A percentile compares a stretch with the other conserved stretches of the same genome.
Conservation (phyloP, 2,329 filamentous ascomycete genomes). For the Leptosphaerulina australis region DNA sequence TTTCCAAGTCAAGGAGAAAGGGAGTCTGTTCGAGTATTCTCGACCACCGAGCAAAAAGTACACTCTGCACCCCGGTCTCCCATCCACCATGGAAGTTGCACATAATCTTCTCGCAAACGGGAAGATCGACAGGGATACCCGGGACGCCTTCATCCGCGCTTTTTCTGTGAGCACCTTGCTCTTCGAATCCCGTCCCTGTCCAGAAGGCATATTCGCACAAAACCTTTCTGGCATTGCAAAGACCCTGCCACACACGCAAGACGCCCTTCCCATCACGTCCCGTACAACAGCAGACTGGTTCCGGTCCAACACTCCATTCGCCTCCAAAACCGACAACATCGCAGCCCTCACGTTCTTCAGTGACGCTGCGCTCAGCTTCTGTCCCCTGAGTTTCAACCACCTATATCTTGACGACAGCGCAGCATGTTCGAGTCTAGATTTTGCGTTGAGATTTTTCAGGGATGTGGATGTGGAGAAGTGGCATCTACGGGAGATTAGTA, state of each 20-base stretch:
- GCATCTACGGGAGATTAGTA: constrained; percentile 53
- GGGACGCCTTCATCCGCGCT: constrained; percentile 24
- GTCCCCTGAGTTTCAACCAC: constrained; percentile 53
- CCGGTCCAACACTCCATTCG: constrained; percentile 29
- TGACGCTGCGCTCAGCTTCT: constrained; percentile 54
- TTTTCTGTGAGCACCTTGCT: constrained; percentile 42
- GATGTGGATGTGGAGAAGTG: constrained; percentile 52
- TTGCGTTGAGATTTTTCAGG: constrained; percentile 55
- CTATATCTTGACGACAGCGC: constrained; percentile 53
- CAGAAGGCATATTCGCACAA: constrained; percentile 53
- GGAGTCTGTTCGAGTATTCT: constrained; percentile 48
- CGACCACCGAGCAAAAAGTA: constrained; percentile 46
- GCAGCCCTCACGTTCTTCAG: constrained; percentile 53
- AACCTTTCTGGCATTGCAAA: constrained; percentile 53
- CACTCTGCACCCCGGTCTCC: constrained; percentile 23
- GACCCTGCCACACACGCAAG: constrained; percentile 42
- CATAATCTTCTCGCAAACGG: constrained; percentile 16
- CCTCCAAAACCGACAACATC: constrained; percentile 41
- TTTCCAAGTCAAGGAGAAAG: constrained; percentile 54
- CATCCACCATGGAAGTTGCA: neutral
- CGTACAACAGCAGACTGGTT: constrained; percentile 53
- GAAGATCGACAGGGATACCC: constrained; percentile 24
- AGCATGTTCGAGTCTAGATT: constrained; percentile 58
- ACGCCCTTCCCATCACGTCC: constrained; percentile 44
- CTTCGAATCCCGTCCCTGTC: constrained; percentile 49